phyloP scores from a whole-genome alignment of 495 filamentous ascomycete species.

The Aspergillus homomorphus region DNA sequence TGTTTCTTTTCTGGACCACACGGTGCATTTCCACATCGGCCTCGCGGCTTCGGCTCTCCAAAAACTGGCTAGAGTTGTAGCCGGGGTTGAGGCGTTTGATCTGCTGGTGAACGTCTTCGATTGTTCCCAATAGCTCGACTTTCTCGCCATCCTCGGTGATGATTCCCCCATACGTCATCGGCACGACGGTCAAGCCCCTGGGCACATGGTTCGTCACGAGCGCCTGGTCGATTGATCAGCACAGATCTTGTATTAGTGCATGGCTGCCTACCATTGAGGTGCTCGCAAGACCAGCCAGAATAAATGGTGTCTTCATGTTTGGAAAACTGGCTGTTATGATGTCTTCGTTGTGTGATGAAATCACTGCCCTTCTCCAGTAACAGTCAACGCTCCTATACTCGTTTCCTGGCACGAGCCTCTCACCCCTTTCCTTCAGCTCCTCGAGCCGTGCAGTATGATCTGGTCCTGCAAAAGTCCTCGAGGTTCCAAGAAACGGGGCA shows the following conservation, averaged over 20 bases:
- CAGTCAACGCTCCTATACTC: no score
- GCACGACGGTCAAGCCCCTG: not conserved
- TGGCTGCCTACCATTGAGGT: not conserved
- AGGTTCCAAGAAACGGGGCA: not conserved
- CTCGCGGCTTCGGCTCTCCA: not conserved
- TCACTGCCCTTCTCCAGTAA: no score
- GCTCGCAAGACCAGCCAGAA: not conserved
- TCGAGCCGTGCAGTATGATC: no score
- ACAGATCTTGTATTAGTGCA: not conserved
- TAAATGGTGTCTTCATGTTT: not conserved
- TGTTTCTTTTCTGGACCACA: not conserved
- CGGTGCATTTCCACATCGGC: not conserved
- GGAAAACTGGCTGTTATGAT: no score
- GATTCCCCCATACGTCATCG: not conserved
- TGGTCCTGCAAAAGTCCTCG: not conserved
- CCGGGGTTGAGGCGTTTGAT: not conserved
- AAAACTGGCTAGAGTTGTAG: not conserved
- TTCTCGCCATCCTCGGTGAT: not conserved
- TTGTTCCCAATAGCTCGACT: not conserved
- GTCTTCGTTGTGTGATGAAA: no score
- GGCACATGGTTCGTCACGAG: not conserved
- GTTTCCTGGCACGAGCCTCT: no score
- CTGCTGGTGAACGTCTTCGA: slow-evolving; percentile 2
- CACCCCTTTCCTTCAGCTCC: no score
- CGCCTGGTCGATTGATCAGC: not conserved